Evolutionary conservation across 441 rosid species (phyloP), one percentile per base, ranked within the genome.

Genomic region (Erodium moschatum): DNA sequence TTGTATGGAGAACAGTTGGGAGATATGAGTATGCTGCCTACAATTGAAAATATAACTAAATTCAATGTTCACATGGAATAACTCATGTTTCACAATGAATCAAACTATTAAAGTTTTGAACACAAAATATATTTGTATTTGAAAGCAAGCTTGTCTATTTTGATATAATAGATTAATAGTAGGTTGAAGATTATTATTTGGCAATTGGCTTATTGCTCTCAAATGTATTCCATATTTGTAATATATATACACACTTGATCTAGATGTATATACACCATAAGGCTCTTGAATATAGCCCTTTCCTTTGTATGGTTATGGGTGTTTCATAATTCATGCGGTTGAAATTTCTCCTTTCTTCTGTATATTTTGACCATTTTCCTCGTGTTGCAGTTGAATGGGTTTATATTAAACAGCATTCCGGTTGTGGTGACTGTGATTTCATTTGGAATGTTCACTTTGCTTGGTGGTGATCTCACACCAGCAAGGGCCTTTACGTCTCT

Each of bases 401-500:
- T 92, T 78, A 73, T 95, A 56, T 83, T 95, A 67, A 92, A 90
- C 80, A 88, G 96, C 85, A 77, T 88, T 69, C 98, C 99, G 15
- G 97, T 95, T 68, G 64, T 88, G 79, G 98, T 92, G 79, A 90
- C 98, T 68, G 97, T 90, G 75, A 72, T 85, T 70, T 90, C 99
- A 68, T 95, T 95, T 82, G 97, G 97, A 63, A 71, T 90, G 84
- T 95, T 85, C 85, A 87, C 99, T 71, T 76, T 95, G 80, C 97
- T 95, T 73, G 99, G 99, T 69, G 99, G 99, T 75, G 84, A 92
- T 83, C 84, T 92, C 81, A 92, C 99, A 78, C 99, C 99, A 77
- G 89, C 99, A 40, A 85, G 93, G 84, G 99, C 99, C 76, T 95
- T 95, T 79, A 95, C 98, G 40, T 82, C 98, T 35, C 89, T 95